phyloP scores from a whole-genome alignment of 805 yeast genomes.

The Metschnikowia proteae region DNA sequence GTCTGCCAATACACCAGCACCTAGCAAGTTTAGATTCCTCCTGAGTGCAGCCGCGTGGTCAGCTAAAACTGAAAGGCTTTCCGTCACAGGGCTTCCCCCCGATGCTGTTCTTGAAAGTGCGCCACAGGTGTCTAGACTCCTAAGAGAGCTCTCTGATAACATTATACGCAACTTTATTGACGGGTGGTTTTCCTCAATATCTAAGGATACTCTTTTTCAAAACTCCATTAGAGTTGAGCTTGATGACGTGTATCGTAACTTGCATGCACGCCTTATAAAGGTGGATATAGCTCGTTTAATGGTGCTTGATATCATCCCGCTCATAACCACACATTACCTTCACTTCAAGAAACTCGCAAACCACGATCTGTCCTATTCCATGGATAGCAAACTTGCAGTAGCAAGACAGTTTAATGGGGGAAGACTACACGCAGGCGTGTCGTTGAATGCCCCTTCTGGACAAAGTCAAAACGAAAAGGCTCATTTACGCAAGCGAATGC shows the following conservation, averaged over 20 bases:
- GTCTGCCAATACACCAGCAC: neutral
- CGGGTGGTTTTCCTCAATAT: constrained; percentile 52
- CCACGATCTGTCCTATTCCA: constrained; percentile 22
- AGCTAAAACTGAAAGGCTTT: neutral
- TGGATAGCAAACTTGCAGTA: constrained; percentile 38
- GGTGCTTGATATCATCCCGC: constrained; percentile 58
- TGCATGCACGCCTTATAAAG: constrained; percentile 40
- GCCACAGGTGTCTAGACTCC: constrained; percentile 44
- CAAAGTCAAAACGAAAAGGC: constrained; percentile 38
- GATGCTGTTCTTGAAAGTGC: neutral
- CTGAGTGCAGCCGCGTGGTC: neutral
- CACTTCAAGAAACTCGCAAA: constrained; percentile 33
- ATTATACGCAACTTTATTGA: constrained; percentile 51
- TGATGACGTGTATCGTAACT: constrained; percentile 33
- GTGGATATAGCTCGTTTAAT: constrained; percentile 56
- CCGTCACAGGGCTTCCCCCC: neutral
- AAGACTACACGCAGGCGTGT: constrained; percentile 56
- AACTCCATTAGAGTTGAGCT: constrained; percentile 45
- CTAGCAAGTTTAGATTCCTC: neutral
- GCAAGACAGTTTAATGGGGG: constrained; percentile 48
- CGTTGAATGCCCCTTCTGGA: constrained; percentile 27
- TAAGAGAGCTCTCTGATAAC: constrained; percentile 47
- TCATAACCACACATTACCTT: constrained; percentile 60
- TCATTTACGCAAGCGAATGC: constrained; percentile 45
- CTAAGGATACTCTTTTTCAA: constrained; percentile 28